Percentiles rank a stretch among this genome's conserved stretches.
Conservation (phyloP, 2,329 filamentous ascomycete genomes). For the Colletotrichum magnum region DNA sequence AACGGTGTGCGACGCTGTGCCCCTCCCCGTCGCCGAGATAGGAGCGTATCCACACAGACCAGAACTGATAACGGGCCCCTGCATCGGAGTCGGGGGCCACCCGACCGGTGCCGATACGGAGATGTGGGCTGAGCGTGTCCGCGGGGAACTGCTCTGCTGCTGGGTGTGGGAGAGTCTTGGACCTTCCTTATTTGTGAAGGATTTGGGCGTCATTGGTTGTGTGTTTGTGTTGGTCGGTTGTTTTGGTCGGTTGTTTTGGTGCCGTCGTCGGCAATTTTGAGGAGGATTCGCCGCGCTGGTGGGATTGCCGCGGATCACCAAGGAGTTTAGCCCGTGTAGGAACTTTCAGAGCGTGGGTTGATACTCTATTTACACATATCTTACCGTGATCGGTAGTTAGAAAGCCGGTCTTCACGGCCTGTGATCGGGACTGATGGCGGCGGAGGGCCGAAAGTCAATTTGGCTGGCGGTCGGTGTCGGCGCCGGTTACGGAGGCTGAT, state of each 20-base stretch:
- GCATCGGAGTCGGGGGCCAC: constrained; percentile 7
- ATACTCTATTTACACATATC: too few relatives aligned
- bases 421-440: not conserved
- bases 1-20: not conserved
- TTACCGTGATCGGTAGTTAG: too few relatives aligned
- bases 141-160: constrained; percentile 25
- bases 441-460: not conserved
- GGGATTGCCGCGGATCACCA: too few relatives aligned
- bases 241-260: constrained; percentile 7
- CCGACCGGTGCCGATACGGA: constrained; percentile 36
- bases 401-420: not conserved
- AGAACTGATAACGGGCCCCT: constrained; percentile 17
- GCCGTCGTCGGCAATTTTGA: not conserved
- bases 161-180: not conserved
- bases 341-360: too few relatives aligned
- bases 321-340: too few relatives aligned
- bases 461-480: not conserved
- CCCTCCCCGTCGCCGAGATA: constrained; percentile 25
- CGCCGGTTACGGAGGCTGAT: not conserved
- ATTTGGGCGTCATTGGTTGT: not conserved
- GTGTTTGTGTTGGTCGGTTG: constrained; percentile 1
- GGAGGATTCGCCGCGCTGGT: not conserved
- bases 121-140: constrained; percentile 16
- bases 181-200: constrained; percentile 10
- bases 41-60: not conserved